Evolutionary conservation across 768 basidiomycete genomes (phyloP), one percentile per base, ranked within the genome.

Genomic region (Xanthoconium purpureum): DNA sequence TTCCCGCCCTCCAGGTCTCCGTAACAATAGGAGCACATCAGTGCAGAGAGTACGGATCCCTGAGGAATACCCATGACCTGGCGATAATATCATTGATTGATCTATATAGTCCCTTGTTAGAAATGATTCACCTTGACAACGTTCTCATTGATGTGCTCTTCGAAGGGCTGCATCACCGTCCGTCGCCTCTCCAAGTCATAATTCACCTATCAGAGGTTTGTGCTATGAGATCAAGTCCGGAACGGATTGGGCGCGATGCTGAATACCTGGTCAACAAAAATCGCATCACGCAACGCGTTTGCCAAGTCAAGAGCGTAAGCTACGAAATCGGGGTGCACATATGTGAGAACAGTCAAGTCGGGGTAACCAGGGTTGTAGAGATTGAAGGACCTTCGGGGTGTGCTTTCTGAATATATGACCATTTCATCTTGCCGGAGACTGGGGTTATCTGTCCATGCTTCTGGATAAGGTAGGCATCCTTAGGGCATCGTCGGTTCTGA

Each of bases 21-120:
- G 62, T 98, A 99, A 69, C 92, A 97, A 72, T 95, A 91, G 1
- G 90, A 89, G 69, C 97, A 99, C 2, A 99, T 74, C n/a, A 98
- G 67, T 0, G 89, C 82, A 8, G 94, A 97, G n/a, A 98, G 74
- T n/a, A 94, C 84, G 3, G 95, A 98, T 20, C 97, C 97, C 71
- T 99, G 97, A 1, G 97, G 96, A 20, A 99, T 99, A 3, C 97
- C 97, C 30, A 91, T 82, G n/a, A 80, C 82, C 71, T 99, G 97
- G 13, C 88, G 84, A 67, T 88, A 96, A 66, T 88, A 92, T 42
- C 81, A 72, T 17, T 74, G 63, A 2, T 89, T 90, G 50, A 97
- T 94, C 93, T 96, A 60, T 20, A 37, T 43, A 8, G 33, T 14
- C 15, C 28, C 38, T 33, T 40, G 32, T 58, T 42, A 42, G 38